phyloP scores from a whole-genome alignment of 495 filamentous ascomycete species.

The Annulohypoxylon stygium region DNA sequence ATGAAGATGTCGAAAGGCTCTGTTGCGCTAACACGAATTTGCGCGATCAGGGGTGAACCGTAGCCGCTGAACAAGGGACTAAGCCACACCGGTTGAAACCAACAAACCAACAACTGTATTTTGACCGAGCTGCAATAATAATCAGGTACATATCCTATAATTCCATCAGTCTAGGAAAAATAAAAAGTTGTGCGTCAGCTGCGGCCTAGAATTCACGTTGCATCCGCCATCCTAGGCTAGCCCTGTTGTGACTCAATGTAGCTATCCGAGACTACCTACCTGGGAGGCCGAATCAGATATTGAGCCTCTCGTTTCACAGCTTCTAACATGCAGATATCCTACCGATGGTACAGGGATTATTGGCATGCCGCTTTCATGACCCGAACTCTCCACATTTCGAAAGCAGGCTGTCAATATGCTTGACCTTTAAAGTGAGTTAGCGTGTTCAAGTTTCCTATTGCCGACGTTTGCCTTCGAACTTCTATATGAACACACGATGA shows the following conservation, averaged over 20 bases:
- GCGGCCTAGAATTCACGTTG: not conserved
- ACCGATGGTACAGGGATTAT: not conserved
- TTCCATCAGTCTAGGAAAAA: not conserved
- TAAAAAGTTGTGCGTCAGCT: not conserved
- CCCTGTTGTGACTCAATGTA: not conserved
- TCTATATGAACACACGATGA: not conserved
- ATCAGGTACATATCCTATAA: not conserved
- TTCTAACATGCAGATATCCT: not conserved
- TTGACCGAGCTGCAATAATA: not conserved
- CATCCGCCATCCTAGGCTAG: not conserved
- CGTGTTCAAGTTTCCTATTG: not conserved
- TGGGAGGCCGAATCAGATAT: conserved; percentile 13
- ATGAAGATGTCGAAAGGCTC: conserved; percentile 8
- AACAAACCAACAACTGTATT: conserved; percentile 6
- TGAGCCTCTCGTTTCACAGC: conserved; percentile 1
- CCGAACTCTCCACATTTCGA: not conserved
- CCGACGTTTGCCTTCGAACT: not conserved
- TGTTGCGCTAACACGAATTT: conserved; percentile 2
- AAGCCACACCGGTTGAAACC: conserved; percentile 21
- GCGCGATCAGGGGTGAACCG: not conserved
- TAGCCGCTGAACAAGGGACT: conserved; percentile 23
- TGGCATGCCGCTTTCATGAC: not conserved
- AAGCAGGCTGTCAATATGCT: not conserved
- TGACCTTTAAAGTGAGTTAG: not conserved
- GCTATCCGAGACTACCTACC: conserved; percentile 1